phyloP scores from a whole-genome alignment of 1,284 basidiomycete species.

The Ganoderma lucidum region DNA sequence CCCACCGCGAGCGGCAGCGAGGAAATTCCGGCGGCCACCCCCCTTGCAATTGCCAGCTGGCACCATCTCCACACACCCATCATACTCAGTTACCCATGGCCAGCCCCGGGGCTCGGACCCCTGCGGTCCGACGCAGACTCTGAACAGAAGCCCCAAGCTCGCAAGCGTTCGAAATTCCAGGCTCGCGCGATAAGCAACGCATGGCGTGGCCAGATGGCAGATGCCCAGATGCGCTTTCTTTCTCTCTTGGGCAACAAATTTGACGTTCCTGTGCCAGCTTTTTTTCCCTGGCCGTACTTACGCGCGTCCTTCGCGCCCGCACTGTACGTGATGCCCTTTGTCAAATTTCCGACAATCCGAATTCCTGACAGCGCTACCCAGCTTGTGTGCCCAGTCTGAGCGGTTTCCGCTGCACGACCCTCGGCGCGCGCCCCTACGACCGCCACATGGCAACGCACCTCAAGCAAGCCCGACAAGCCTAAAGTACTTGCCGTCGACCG shows the following conservation, averaged over 20 bases:
- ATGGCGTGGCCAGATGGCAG: not conserved
- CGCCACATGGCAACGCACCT: not conserved
- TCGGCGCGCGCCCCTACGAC: not conserved
- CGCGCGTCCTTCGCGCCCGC: no score
- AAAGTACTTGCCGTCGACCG: not conserved
- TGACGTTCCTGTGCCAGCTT: not conserved
- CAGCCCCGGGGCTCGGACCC: not conserved
- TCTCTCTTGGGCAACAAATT: slow-evolving; percentile 1
- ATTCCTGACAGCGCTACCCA: no score
- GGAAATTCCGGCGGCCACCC: slow-evolving; percentile 2
- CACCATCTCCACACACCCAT: not conserved
- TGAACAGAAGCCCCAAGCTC: not conserved
- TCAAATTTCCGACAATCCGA: not conserved
- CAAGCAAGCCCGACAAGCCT: not conserved
- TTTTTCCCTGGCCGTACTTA: not conserved
- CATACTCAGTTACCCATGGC: not conserved
- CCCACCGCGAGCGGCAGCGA: not conserved
- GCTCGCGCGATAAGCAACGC: not conserved
- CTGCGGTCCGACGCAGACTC: not conserved
- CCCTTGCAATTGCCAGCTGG: not conserved
- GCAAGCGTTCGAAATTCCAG: no score
- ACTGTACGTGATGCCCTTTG: not conserved
- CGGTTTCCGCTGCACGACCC: not conserved
- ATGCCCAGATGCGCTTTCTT: not conserved
- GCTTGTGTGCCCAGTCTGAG: not conserved